phyloP scores from a whole-genome alignment of 768 basidiomycete genomes.

The Asterophora lycoperdoides region DNA sequence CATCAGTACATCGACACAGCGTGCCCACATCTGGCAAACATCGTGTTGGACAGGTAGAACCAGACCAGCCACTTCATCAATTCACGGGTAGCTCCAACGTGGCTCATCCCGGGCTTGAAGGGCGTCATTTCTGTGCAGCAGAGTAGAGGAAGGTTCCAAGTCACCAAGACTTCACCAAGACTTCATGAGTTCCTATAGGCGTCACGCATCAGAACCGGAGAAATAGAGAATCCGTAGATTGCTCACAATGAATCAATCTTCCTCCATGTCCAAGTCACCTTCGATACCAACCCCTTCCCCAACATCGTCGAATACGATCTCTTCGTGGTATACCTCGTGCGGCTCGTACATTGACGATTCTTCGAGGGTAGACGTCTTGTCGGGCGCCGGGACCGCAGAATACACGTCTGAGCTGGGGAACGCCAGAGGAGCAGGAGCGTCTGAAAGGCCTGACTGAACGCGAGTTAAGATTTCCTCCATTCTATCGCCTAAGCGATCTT shows the following conservation, averaged over 20 bases:
- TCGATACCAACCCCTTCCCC: conserved; percentile 66
- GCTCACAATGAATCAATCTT: conserved; percentile 33
- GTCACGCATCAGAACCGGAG: neutral
- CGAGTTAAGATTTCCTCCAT: conserved; percentile 62
- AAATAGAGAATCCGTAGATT: neutral
- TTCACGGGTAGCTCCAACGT: no score
- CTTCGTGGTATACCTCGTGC: conserved; percentile 38
- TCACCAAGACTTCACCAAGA: no score
- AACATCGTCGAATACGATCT: conserved; percentile 58
- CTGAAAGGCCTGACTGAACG: conserved; percentile 39
- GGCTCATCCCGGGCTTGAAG: no score
- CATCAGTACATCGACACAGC: no score
- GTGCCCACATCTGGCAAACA: no score
- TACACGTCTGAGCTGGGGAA: conserved; percentile 3
- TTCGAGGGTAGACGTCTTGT: neutral
- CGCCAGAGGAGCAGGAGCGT: conserved; percentile 21
- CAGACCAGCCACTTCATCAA: no score
- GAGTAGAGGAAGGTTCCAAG: no score
- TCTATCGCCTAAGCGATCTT: conserved; percentile 70
- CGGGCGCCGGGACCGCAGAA: neutral
- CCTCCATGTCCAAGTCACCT: conserved; percentile 68
- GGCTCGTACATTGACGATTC: conserved; percentile 11
- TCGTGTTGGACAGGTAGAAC: no score
- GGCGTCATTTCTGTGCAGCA: no score
- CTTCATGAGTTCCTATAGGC: no score